Evolutionary conservation across 495 filamentous ascomycete species (phyloP), one percentile per base, ranked within the genome.

Genomic region (Xylaria longipes): DNA sequence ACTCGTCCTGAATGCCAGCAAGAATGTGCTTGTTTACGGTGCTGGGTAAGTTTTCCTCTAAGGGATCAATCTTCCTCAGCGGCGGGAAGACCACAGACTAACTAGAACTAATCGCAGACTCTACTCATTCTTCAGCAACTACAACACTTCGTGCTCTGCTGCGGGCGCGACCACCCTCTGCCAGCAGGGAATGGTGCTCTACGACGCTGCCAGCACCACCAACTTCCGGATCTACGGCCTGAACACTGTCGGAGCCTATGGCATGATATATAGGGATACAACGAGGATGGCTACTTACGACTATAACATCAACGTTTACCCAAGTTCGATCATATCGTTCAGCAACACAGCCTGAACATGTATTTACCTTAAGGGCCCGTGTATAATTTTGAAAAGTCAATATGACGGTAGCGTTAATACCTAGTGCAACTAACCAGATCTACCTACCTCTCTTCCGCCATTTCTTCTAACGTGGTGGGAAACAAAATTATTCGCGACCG

Each of bases 1-100:
- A 3, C 76, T 89, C 37, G 77, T 87, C 31, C 75, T 89, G 41
- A 78, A 89, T 20, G 81, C 86, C 65, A 89, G 86, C 52, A 77
- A 77, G 20, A 82, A 85, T 46, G 80, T 94, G 48, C 69, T 86
- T 25, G 79, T 92, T 25, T 94, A 92, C 67, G 90, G 91, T 29
- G 90, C 89, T 14, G 92, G 92, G 75, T 75, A 62, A 72, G 75
- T 68, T 11, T 52, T 25, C 25, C 29, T 54, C 37, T 52, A n/a
- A 11, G 12, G 5, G 14, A n/a, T 12, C 39, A 33, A 33, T 20
- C 17, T 2, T 15, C 17, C 27, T 9, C 48, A 31, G 1, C 29
- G 37, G 39, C 25, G 0, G 62, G 70, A 63, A 33, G 48, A 17
- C 20, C 57, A 72, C 71, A 65, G 80, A 31, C 75, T 80, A 65